phyloP scores from a whole-genome alignment of 2,329 filamentous ascomycete species.

The Diaporthe destruens region DNA sequence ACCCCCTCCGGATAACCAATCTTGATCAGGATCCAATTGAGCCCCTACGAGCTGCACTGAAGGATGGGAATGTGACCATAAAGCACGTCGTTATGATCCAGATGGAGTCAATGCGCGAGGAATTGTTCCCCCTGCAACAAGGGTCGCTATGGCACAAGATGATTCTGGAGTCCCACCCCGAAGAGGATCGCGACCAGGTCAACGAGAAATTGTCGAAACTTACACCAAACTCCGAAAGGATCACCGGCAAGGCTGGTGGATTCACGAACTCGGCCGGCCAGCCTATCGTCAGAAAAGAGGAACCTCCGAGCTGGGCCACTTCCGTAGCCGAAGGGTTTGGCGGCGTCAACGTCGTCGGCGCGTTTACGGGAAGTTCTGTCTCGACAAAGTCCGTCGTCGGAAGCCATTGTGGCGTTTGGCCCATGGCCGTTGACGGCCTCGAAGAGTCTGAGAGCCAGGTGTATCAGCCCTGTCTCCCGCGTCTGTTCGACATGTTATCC shows the following conservation, averaged over 20 bases:
- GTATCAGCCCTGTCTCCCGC: constrained; percentile 60
- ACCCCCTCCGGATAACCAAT: constrained; percentile 58
- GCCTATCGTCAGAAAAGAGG: constrained; percentile 35
- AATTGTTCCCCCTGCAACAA: constrained; percentile 60
- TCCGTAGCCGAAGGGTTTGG: constrained; percentile 47
- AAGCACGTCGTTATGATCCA: constrained; percentile 59
- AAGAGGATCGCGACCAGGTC: constrained; percentile 52
- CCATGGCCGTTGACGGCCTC: constrained; percentile 58
- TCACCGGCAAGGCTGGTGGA: constrained; percentile 43
- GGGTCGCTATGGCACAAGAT: constrained; percentile 54
- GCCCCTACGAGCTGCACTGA: constrained; percentile 46
- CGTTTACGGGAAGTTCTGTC: constrained; percentile 57
- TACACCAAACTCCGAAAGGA: constrained; percentile 47
- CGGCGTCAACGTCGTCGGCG: constrained; percentile 56
- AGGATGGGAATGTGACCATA: constrained; percentile 50
- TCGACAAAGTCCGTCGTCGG: constrained; percentile 59
- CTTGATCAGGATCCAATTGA: constrained; percentile 50
- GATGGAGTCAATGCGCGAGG: constrained; percentile 60
- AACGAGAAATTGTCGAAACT: constrained; percentile 47
- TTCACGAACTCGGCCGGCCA: constrained; percentile 42
- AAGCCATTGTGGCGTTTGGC: constrained; percentile 56
- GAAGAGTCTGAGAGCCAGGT: constrained; percentile 56
- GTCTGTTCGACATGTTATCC: constrained; percentile 53
- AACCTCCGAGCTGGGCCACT: constrained; percentile 8
- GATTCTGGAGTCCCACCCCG: constrained; percentile 49